A percentile compares a stretch with the other conserved stretches of the same genome.
phyloP scores from a whole-genome alignment of 169 alveolate genomes.

The Theileria annulata region DNA sequence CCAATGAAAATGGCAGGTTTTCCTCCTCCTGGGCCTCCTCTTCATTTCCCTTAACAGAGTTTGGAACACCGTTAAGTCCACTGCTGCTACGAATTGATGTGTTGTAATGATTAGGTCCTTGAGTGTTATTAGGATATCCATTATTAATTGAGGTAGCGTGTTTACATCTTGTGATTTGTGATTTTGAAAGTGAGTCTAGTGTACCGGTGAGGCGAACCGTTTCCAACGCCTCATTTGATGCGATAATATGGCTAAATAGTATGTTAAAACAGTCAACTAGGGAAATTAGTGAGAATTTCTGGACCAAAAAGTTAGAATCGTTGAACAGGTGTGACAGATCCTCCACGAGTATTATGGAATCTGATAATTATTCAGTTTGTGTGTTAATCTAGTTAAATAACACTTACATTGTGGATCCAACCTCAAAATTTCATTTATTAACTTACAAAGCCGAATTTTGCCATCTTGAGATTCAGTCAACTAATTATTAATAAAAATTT shows the following conservation, averaged over 20 bases:
- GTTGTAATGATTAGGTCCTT: background rate
- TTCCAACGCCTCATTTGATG: background rate
- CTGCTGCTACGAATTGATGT: background rate
- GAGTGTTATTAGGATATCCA: background rate
- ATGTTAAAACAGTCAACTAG: slow-evolving; percentile 30
- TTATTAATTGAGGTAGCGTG: background rate
- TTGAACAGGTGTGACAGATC: slow-evolving; percentile 57
- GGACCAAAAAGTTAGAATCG: slow-evolving; percentile 32
- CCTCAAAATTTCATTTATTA: slow-evolving; percentile 35
- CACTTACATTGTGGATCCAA: slow-evolving; percentile 61
- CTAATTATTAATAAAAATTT: background rate
- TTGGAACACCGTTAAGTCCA: background rate
- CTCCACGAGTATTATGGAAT: slow-evolving; percentile 58
- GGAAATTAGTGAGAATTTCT: slow-evolving; percentile 44
- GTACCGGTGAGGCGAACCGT: background rate
- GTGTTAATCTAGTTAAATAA: background rate
- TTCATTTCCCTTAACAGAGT: background rate
- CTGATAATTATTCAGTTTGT: slow-evolving; percentile 4
- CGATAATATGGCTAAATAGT: slow-evolving; percentile 1
- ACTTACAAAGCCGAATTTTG: slow-evolving; percentile 45
- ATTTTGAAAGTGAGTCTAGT: background rate
- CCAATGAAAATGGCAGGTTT: background rate
- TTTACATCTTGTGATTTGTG: background rate
- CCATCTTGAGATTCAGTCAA: slow-evolving; percentile 55
- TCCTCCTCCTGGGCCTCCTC: background rate